Conservation (phyloP, 352 stramenopile genomes). For the Globisporangium splendens region DNA sequence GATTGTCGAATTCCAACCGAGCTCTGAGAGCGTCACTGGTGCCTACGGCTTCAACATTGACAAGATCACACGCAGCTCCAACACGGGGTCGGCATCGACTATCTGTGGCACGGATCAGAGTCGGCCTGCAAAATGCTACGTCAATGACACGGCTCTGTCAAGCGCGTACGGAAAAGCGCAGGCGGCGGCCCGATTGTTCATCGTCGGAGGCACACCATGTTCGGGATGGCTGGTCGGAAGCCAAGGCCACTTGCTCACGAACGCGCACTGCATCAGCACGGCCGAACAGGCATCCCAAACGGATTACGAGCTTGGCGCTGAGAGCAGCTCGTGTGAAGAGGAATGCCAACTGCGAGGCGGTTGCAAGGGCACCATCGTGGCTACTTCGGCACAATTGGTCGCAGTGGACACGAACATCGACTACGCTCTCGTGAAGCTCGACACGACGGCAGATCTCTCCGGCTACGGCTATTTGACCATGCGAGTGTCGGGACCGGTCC, state of each 20-base stretch:
- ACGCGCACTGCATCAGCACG: constrained; percentile 37
- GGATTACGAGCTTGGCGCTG: constrained; percentile 33
- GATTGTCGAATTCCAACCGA: constrained; percentile 24
- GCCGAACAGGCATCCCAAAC: constrained; percentile 16
- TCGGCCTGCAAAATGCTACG: constrained; percentile 29
- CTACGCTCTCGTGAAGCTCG: constrained; percentile 46
- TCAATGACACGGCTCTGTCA: constrained; percentile 14
- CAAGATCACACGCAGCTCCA: constrained; percentile 26
- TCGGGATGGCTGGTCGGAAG: constrained; percentile 43
- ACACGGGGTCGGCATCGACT: constrained; percentile 9
- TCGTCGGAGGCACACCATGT: constrained; percentile 24
- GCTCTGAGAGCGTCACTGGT: neutral
- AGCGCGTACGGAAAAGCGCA: constrained; percentile 20
- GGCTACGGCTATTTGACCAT: constrained; percentile 32
- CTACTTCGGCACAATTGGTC: constrained; percentile 25
- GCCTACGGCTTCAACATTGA: constrained; percentile 32
- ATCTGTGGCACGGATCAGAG: constrained; percentile 34
- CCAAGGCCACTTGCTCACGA: constrained; percentile 42
- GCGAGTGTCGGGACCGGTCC: constrained; percentile 17
- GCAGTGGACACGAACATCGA: constrained; percentile 21
- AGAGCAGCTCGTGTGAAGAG: constrained; percentile 26
- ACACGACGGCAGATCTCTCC: constrained; percentile 17
- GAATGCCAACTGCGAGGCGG: constrained; percentile 19
- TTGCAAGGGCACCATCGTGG: constrained; percentile 22
- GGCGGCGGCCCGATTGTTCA: constrained; percentile 31